phyloP scores from a whole-genome alignment of 305 asterid genomes.

The Fraxinus platypoda region DNA sequence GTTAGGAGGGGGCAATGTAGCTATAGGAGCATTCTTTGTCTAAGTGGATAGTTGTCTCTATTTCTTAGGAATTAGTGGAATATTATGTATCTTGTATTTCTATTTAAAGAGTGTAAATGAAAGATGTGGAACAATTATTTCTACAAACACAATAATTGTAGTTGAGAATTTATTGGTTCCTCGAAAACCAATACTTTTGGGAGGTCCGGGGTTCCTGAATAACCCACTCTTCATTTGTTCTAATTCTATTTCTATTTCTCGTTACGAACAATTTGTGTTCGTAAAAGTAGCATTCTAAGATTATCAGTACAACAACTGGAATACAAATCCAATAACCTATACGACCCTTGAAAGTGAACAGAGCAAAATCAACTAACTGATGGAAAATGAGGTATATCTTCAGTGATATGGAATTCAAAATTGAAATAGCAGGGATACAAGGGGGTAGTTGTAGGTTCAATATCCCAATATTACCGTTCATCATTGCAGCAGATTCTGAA shows the following conservation, averaged over 20 bases:
- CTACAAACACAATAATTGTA: neutral
- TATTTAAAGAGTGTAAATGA: neutral
- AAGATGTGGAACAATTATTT: neutral
- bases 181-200: neutral
- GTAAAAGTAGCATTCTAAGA: neutral
- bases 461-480: slow-evolving; percentile 39
- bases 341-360: neutral
- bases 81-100: no score
- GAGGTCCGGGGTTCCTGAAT: neutral
- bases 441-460: neutral
- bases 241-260: neutral
- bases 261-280: neutral
- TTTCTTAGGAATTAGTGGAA: no score
- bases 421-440: neutral
- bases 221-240: neutral
- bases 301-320: neutral
- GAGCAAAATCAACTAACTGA: neutral
- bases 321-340: neutral
- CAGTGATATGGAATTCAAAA: neutral
- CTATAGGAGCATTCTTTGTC: no score
- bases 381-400: neutral
- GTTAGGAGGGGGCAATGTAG: no score
- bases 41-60: no score
- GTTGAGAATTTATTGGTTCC: neutral
- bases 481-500: slow-evolving; percentile 26